Evolutionary conservation across 75 land plant species (phyloP).

Genomic region (Adiantum capillusveneris): DNA sequence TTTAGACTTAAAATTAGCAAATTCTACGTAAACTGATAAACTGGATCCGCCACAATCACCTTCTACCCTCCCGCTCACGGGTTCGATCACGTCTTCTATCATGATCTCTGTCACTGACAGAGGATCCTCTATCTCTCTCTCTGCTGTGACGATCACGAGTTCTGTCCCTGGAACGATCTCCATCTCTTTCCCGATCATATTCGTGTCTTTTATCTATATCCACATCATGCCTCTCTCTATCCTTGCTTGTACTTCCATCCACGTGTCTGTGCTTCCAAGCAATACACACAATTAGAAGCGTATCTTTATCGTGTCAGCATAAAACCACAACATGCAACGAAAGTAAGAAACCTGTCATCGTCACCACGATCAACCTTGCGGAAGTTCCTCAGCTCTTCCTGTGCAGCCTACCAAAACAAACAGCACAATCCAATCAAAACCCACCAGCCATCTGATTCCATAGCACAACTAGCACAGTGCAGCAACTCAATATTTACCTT

Average conservation of each 20-base stretch:
- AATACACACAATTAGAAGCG: not conserved
- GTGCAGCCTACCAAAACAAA: conserved; percentile 11
- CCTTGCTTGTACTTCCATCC: conserved; percentile 49
- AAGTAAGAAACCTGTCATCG: conserved; percentile 34
- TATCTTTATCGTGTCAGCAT: not conserved
- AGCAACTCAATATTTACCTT: conserved; percentile 33
- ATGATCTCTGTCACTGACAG: conserved; percentile 17
- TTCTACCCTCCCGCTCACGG: conserved; percentile 26
- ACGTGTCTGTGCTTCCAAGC: too few species aligned
- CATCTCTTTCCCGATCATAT: conserved; percentile 44
- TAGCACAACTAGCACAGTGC: not conserved
- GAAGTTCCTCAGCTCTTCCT: conserved; percentile 60
- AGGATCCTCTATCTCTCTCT: conserved; percentile 17
- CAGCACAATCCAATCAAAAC: too few species aligned
- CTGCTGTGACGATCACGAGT: conserved; percentile 58
- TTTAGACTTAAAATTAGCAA: too few species aligned
- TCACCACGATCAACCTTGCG: conserved; percentile 38
- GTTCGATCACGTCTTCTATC: conserved; percentile 39
- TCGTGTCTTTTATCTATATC: conserved; percentile 24
- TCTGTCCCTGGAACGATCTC: conserved; percentile 34
- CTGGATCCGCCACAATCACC: conserved; percentile 44
- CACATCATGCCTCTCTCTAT: conserved; percentile 36
- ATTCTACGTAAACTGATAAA: too few species aligned
- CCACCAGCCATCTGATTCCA: too few species aligned
- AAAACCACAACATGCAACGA: not conserved